Evolutionary conservation across 306 rosid species (phyloP), one percentile per base, ranked within the genome.

Genomic region (Spatholobus suberectus): DNA sequence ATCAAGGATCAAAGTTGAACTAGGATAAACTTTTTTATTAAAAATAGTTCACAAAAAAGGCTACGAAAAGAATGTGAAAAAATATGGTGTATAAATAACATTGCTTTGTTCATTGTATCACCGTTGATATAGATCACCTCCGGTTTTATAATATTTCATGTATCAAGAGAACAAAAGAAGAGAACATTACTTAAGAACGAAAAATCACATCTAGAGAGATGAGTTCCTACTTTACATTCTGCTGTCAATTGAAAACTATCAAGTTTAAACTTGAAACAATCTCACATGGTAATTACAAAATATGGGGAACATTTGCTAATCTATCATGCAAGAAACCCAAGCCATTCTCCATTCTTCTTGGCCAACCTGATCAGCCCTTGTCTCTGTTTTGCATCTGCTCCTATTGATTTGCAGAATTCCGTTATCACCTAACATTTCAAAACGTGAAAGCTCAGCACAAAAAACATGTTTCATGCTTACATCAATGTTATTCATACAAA

Each of bases 311-410:
- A 75, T 82, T 17, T 75, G 58, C 54, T 34, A 41, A 35, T 71
- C 69, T 54, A 29, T 90, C 87, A 94, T 51, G 99, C 98, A 85
- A 96, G 99, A 83, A 96, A 96, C 13, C 99, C 99, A 43, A 96
- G 97, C 90, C 83, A 87, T 77, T 96, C 99, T 70, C 99, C 99
- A 49, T 96, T 96, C 90, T 94, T 96, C 93, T 96, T 96, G 52
- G 98, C 99, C 94, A 96, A 84, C 82, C 98, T 90, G 67, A 96
- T 96, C 29, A 96, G 76, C 44, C 99, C 99, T 88, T 96, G 99
- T 85, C 99, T 92, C 90, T 96, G 99, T 69, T 96, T 96, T 69
- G 94, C 92, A 83, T 96, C 99, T 57, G 99, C 98, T 71, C 99
- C 99, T 76, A 92, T 92, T 81, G 98, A 91, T 89, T 96, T 96